These are phyloP conservation scores for Takashimella tepidaria DNA, from an alignment of 1,284 basidiomycete genomes.

Conservation along the genomic window DNA sequence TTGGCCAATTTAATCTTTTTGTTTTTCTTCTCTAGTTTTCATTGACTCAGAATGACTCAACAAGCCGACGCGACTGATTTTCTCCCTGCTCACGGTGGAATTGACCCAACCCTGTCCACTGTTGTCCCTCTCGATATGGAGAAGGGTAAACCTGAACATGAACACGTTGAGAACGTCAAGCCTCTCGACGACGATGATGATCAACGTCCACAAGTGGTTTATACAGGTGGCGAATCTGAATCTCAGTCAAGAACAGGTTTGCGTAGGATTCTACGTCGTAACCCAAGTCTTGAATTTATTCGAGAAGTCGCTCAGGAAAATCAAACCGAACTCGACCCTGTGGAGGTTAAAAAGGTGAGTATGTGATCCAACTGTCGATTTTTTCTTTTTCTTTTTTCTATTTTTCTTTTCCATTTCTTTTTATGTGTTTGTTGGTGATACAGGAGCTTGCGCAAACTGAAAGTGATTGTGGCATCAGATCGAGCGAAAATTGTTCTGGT, in stretches of 20 bases:
- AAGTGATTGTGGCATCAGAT: too few relatives aligned
- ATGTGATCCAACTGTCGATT: not conserved
- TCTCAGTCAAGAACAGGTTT: conserved; percentile 17
- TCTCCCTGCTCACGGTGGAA: conserved; percentile 6
- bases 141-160: conserved; percentile 12
- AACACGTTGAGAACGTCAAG: conserved; percentile 21
- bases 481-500: conserved; percentile 44
- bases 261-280: conserved; percentile 39
- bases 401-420: too few relatives aligned
- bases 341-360: conserved; percentile 35
- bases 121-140: conserved; percentile 13
- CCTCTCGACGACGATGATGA: conserved; percentile 11
- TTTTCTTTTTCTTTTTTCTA: too few relatives aligned
- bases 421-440: too few relatives aligned
- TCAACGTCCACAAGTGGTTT: conserved; percentile 9
- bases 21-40: too few relatives aligned
- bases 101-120: not conserved
- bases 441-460: too few relatives aligned
- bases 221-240: conserved; percentile 6
- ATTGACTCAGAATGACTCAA: conserved; percentile 4
- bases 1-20: too few relatives aligned
- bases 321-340: conserved; percentile 34
- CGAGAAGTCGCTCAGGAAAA: conserved; percentile 43
- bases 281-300: conserved; percentile 44
- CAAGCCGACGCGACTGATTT: conserved; percentile 11